These are phyloP conservation scores for Geranomyces michiganensis DNA, from an alignment of 192 early-diverging fungal genomes.

Conservation along the genomic window DNA sequence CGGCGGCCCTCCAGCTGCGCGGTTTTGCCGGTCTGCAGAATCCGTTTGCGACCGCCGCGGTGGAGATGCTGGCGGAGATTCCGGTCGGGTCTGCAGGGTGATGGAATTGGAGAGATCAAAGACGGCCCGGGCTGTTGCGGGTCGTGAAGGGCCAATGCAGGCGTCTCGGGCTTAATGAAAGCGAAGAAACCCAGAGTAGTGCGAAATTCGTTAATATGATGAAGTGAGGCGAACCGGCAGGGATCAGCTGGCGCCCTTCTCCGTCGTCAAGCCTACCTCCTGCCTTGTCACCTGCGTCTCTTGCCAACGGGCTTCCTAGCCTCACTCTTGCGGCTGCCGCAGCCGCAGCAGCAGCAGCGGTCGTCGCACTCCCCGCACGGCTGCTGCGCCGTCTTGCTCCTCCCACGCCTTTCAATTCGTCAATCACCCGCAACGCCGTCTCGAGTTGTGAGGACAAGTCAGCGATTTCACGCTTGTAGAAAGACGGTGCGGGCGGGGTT, in stretches of 20 bases:
- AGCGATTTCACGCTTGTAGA: conserved; percentile 5
- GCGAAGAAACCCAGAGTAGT: neutral
- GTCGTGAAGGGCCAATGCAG: neutral
- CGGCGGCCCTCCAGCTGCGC: neutral
- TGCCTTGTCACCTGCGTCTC: neutral
- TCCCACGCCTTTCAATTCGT: neutral
- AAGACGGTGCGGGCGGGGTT: neutral
- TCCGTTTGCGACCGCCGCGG: neutral
- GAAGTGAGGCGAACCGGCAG: no score
- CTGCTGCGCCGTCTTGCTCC: neutral
- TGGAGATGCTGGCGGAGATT: neutral
- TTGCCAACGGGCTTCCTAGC: neutral
- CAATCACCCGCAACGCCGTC: neutral
- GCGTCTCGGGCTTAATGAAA: neutral
- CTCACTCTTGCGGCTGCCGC: neutral
- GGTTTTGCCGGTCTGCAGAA: neutral
- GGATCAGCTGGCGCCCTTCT: no score
- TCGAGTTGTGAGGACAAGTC: conserved; percentile 1
- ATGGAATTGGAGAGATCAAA: neutral
- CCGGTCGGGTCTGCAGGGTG: neutral
- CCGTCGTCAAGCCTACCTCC: neutral
- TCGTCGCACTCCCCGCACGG: conserved; percentile 6
- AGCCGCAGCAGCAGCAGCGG: neutral
- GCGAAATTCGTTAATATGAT: no score
- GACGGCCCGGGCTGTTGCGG: neutral